Base-by-base conservation (phyloP, 2,329 filamentous ascomycete genomes). In the Westerdykella sp. region DNA sequence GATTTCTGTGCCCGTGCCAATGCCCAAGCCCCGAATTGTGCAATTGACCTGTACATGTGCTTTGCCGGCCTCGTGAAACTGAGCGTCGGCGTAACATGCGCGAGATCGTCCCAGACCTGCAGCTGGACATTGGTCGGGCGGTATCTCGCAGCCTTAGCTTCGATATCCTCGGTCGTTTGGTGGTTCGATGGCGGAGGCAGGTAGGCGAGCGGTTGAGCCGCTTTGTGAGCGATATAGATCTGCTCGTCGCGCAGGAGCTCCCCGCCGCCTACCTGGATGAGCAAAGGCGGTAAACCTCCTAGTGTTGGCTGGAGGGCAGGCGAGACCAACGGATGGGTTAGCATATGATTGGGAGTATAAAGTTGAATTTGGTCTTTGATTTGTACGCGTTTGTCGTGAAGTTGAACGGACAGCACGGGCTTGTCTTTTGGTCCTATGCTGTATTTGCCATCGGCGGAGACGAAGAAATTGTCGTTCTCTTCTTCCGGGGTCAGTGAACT, bases 61-160 rank as follows among this genome's bases (percentile, higher is more conserved):
- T 97, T 97, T 37, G 91, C 93, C 1, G 93, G 93, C n/a, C 84
- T 79, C 0, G 91, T 97, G 64, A 95, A 97, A 56, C 87, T 95
- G n/a, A 97, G 75, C 0, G 90, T 96, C 1, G 91, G 87, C 0
- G 85, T 83, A 5, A 95, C 90, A 61, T 97, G 91, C 57, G 93
- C 97, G 2, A 97, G 72, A 56, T 95, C 86, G 45, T 97, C 91
- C 90, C 91, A 97, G 1, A 97, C 84, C 63, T 97, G 93, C 2
- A 98, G 75, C 62, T 96, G 89, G 0, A 97, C 91, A 55, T 95
- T 80, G 0, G 93, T 98, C 0, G 89, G 87, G 44, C 81, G 80
- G 65, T 87, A 94, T 48, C 76, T 81, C 22, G 83, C 82, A 46
- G 76, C 73, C 31, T 83, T 77, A 28, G 83, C 74, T 47, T 93